Conservation (phyloP, 257 asterid species). For the Solanum peruvianum region DNA sequence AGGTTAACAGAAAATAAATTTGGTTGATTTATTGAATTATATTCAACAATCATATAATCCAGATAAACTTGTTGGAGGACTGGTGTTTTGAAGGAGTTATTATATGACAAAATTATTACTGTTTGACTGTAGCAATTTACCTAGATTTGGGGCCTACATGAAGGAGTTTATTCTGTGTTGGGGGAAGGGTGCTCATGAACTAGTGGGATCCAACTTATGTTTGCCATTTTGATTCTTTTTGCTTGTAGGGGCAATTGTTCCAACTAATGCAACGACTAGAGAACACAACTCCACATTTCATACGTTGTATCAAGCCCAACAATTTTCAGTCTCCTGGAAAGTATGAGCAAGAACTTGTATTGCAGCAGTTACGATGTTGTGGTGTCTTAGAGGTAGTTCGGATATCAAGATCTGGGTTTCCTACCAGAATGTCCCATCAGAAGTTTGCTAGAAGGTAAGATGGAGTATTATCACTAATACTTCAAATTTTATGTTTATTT, state of each 20-base stretch:
- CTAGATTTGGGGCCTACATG: background rate
- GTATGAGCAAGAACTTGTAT: constrained; percentile 72
- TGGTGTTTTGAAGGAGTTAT: background rate
- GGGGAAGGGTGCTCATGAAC: background rate
- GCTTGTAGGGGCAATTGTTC: constrained; percentile 69
- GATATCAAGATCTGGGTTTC: constrained; percentile 96
- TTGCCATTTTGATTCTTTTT: background rate
- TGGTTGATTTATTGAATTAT: background rate
- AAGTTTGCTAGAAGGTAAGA: constrained; percentile 84
- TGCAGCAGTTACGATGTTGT: constrained; percentile 91
- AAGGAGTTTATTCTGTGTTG: background rate
- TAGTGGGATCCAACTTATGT: background rate
- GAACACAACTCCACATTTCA: constrained; percentile 91
- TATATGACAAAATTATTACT: background rate
- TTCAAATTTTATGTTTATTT: background rate
- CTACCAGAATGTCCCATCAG: constrained; percentile 91
- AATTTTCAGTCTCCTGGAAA: constrained; percentile 71
- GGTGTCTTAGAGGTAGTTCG: constrained; percentile 98
- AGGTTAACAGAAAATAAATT: background rate
- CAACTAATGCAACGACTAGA: constrained; percentile 92
- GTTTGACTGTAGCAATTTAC: background rate
- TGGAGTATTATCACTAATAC: background rate
- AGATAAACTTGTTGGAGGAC: background rate
- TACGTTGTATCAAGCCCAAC: constrained; percentile 97
- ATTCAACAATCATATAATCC: background rate